Percentiles rank a stretch among this genome's conserved stretches.
Conservation (phyloP, 306 rosid genomes). For the Coriaria nepalensis region DNA sequence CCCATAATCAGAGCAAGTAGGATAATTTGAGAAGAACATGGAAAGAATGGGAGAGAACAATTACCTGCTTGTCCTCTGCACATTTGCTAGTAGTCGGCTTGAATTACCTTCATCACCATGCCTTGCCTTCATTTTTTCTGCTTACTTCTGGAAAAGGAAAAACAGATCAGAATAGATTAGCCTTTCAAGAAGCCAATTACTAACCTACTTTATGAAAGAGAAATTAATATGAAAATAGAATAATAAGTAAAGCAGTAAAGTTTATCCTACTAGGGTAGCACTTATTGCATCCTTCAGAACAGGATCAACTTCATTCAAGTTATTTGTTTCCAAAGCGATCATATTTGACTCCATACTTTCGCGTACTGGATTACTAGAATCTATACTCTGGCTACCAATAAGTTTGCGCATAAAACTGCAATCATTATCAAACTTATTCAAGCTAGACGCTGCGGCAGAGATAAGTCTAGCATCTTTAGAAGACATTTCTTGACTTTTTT, state of each 20-base stretch:
- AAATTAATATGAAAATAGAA: too few relatives aligned
- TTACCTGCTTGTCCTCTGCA: constrained; percentile 50
- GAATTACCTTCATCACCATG: constrained; percentile 26
- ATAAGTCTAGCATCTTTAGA: constrained; percentile 39
- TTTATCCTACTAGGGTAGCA: too few relatives aligned
- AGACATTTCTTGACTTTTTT: constrained; percentile 26
- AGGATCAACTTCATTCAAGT: constrained; percentile 20
- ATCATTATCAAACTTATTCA: constrained; percentile 59
- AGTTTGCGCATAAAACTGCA: constrained; percentile 55
- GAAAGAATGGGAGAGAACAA: too few relatives aligned
- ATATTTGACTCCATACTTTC: constrained; percentile 23
- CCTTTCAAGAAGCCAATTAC: too few relatives aligned
- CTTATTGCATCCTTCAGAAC: constrained; percentile 24
- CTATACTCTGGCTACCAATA: constrained; percentile 21
- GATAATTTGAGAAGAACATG: too few relatives aligned
- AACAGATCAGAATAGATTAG: too few relatives aligned
- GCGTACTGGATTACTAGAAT: constrained; percentile 21
- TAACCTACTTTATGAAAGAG: too few relatives aligned
- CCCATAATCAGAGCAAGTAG: too few relatives aligned
- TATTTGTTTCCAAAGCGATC: constrained; percentile 18
- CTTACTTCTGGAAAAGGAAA: constrained; percentile 46
- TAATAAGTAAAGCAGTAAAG: too few relatives aligned
- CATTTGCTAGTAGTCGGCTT: constrained; percentile 25
- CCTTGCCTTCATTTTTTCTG: constrained; percentile 36
- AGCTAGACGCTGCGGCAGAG: constrained; percentile 54